Evolutionary conservation across 2,329 filamentous ascomycete genomes (phyloP).

Genomic region (Ustulina deusta): DNA sequence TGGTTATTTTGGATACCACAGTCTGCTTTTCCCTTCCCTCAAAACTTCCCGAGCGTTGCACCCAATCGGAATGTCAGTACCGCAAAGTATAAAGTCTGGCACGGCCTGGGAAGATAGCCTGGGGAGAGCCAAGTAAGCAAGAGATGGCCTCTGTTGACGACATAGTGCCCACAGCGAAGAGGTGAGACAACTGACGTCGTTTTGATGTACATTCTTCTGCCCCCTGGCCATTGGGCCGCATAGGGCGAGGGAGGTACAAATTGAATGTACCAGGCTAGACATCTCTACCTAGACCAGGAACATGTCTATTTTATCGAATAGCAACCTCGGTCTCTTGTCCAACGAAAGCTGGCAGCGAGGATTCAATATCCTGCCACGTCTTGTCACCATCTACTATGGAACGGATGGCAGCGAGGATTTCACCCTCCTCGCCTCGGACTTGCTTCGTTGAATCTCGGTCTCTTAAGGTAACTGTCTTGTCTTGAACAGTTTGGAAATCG

Average conservation of each 20-base stretch:
- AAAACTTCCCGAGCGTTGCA: not conserved
- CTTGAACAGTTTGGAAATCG: conserved; percentile 94
- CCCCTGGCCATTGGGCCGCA: not conserved
- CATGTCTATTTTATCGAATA: conserved; percentile 19
- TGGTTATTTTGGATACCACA: not conserved
- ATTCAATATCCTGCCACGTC: conserved; percentile 76
- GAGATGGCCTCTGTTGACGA: not conserved
- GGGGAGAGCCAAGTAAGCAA: not conserved
- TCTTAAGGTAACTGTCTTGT: conserved; percentile 85
- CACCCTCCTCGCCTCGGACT: conserved; percentile 84
- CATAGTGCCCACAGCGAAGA: not conserved
- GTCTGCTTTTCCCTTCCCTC: not conserved
- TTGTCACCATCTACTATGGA: conserved; percentile 63
- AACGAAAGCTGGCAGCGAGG: conserved; percentile 85
- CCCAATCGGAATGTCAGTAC: not conserved
- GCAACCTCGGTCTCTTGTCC: conserved; percentile 72
- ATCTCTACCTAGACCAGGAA: not conserved
- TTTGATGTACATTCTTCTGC: not conserved
- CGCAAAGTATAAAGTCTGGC: not conserved
- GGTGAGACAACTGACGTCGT: not conserved
- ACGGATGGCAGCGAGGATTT: conserved; percentile 78
- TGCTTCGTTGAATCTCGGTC: conserved; percentile 93
- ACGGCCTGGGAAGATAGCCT: not conserved
- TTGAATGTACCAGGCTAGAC: not conserved
- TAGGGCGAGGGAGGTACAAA: not conserved